Evolutionary conservation across 2,329 filamentous ascomycete species (phyloP).

Genomic region (Tetracladium maxilliforme): DNA sequence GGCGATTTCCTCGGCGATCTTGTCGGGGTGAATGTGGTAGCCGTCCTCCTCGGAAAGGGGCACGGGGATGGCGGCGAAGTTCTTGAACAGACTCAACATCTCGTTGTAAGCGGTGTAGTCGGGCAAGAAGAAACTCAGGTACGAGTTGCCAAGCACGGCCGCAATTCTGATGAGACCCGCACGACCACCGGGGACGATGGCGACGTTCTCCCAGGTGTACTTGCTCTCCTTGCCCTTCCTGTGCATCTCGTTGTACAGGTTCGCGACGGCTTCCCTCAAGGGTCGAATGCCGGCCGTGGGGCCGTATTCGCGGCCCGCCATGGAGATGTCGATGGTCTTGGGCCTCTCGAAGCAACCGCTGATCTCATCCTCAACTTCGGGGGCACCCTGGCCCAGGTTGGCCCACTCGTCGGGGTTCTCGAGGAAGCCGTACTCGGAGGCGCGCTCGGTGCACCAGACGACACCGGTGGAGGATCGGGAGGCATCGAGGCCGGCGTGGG

Average conservation of each 20-base stretch:
- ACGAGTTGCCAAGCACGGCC: constrained; percentile 82
- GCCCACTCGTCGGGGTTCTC: constrained; percentile 78
- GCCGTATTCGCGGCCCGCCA: constrained; percentile 75
- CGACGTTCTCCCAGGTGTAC: constrained; percentile 96
- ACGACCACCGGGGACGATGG: constrained; percentile 85
- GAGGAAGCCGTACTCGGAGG: constrained; percentile 74
- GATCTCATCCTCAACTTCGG: constrained; percentile 88
- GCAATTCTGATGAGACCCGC: constrained; percentile 91
- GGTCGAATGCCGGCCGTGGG: constrained; percentile 91
- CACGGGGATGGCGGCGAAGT: constrained; percentile 78
- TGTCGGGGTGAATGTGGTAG: constrained; percentile 87
- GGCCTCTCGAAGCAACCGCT: constrained; percentile 78
- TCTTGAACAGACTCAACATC: constrained; percentile 91
- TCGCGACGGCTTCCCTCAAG: constrained; percentile 75
- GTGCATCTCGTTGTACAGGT: constrained; percentile 87
- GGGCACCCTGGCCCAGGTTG: constrained; percentile 86
- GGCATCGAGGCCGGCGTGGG: constrained; percentile 82
- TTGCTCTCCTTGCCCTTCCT: constrained; percentile 74
- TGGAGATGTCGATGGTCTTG: constrained; percentile 59
- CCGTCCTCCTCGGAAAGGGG: constrained; percentile 73
- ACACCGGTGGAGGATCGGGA: constrained; percentile 83
- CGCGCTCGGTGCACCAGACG: constrained; percentile 82
- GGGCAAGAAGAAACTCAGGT: constrained; percentile 85
- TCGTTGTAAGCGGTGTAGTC: constrained; percentile 97
- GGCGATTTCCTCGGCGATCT: constrained; percentile 82